Evolutionary conservation across 2,329 filamentous ascomycete species (phyloP), one percentile per base, ranked within the genome.

Genomic region (Paecilomyces formosus): DNA sequence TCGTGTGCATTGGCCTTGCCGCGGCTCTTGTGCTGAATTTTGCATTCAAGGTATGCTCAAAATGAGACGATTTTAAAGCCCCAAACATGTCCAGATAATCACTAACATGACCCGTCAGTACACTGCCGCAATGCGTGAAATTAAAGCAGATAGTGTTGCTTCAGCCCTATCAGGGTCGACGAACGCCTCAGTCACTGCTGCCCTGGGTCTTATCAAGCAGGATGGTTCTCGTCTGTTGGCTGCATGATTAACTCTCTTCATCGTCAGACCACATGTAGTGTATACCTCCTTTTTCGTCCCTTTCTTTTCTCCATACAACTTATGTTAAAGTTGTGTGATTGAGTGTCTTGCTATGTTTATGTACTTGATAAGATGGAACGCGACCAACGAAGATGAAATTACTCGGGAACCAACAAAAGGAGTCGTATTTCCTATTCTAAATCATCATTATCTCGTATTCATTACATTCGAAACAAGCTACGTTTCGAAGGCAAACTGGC

Each of bases 1-100:
- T 95, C 8, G 87, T 97, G 51, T 94, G 90, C 68, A 75, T 88
- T 39, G 89, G 92, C 3, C 73, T 99, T 70, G 87, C 90, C 62
- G 69, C 88, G 55, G 92, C 92, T 6, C 75, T 99, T 69, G 80
- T 91, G 60, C 72, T 96, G 66, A 99, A 99, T 73, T 96, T 97
- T 77, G 83, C 83, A 24, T 91, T 97, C 72, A 92, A 93, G 81
- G 74, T 76, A 67, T 28, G 66, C 63, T 26, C 11, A 26, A 33
- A 55, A 28, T 30, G 15, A 18, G 21, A 11, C 21, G 11, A 33
- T 15, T n/a, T 21, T 49, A 52, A 7, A 18, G n/a, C 54, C 51
- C 55, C n/a, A 11, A 28, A 4, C 7, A 5, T 26, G 2, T 26
- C 24, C 0, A 2, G n/a, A 54, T 28, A 56, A 2, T 58, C 31